These are phyloP conservation scores for Apiotrichum montevideense DNA, from an alignment of 1,284 basidiomycete species.

Conservation along the genomic window DNA sequence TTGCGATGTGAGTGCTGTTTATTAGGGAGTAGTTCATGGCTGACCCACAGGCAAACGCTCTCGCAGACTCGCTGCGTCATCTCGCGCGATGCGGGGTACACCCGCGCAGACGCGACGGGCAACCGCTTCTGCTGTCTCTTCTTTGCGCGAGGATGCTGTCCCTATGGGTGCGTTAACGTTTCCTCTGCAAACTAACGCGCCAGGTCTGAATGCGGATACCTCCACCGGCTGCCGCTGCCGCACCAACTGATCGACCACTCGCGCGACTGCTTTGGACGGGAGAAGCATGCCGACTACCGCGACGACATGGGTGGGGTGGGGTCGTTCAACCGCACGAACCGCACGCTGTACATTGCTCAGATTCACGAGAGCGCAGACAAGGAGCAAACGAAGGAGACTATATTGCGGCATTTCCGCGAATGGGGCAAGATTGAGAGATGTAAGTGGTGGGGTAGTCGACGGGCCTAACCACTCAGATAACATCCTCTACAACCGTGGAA, in stretches of 20 bases:
- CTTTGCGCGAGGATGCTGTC: constrained; percentile 93
- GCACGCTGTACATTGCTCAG: constrained; percentile 90
- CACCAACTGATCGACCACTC: constrained; percentile 75
- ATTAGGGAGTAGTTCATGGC: too few species aligned
- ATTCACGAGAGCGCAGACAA: constrained; percentile 87
- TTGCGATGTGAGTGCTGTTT: constrained; percentile 85
- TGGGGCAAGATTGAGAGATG: constrained; percentile 94
- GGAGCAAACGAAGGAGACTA: constrained; percentile 80
- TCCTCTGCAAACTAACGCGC: neutral
- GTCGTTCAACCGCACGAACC: constrained; percentile 85
- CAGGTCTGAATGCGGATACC: constrained; percentile 87
- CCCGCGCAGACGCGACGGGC: constrained; percentile 82
- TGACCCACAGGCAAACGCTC: constrained; percentile 70
- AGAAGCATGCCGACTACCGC: constrained; percentile 94
- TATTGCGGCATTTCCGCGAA: constrained; percentile 87
- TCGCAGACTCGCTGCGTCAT: constrained; percentile 67
- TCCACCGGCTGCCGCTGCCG: constrained; percentile 77
- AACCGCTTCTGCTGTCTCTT: constrained; percentile 92
- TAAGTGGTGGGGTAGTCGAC: constrained; percentile 49
- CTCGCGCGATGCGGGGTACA: constrained; percentile 82
- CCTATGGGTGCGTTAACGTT: constrained; percentile 60
- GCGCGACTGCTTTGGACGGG: constrained; percentile 92
- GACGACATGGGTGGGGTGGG: constrained; percentile 99
- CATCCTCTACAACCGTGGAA: constrained; percentile 85
- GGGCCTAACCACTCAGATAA: constrained; percentile 53